These are phyloP conservation scores for Stagonosporopsis vannaccii DNA, from an alignment of 2,329 filamentous ascomycete species.

Conservation along the genomic window DNA sequence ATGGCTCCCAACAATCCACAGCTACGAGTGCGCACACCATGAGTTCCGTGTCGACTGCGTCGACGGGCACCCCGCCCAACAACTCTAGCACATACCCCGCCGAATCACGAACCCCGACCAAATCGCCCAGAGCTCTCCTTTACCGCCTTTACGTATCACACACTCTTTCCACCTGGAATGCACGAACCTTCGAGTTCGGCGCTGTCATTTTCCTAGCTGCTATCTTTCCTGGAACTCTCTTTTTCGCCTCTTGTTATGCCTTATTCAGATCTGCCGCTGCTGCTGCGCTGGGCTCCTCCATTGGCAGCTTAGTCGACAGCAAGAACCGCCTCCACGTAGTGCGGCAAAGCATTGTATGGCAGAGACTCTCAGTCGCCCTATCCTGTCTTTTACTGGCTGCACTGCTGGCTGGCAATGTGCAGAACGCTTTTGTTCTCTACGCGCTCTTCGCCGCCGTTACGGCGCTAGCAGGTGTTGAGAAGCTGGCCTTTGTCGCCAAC, in stretches of 20 bases:
- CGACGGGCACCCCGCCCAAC: slow-evolving; percentile 6
- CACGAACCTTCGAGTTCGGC: slow-evolving; percentile 58
- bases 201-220: slow-evolving; percentile 58
- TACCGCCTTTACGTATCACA: slow-evolving; percentile 56
- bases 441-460: slow-evolving; percentile 47
- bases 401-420: slow-evolving; percentile 22
- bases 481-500: slow-evolving; percentile 70
- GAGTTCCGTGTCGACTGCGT: slow-evolving; percentile 12
- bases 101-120: slow-evolving; percentile 3
- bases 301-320: slow-evolving; percentile 68
- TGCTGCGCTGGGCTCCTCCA: slow-evolving; percentile 63
- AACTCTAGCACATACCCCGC: slow-evolving; percentile 10
- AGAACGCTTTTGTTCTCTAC: slow-evolving; percentile 34
- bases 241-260: slow-evolving; percentile 74
- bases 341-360: slow-evolving; percentile 51
- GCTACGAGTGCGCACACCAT: slow-evolving; percentile 11
- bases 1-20: slow-evolving; percentile 5
- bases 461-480: slow-evolving; percentile 71
- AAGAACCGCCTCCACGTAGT: slow-evolving; percentile 52
- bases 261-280: slow-evolving; percentile 66
- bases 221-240: slow-evolving; percentile 62
- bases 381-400: slow-evolving; percentile 41
- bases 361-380: slow-evolving; percentile 41
- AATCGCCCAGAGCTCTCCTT: slow-evolving; percentile 28
- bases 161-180: slow-evolving; percentile 59